Percentiles rank a stretch among this genome's conserved stretches.
Evolutionary conservation across 2,329 filamentous ascomycete species (phyloP).

Genomic region (Ophiostoma novo-ulmi): DNA sequence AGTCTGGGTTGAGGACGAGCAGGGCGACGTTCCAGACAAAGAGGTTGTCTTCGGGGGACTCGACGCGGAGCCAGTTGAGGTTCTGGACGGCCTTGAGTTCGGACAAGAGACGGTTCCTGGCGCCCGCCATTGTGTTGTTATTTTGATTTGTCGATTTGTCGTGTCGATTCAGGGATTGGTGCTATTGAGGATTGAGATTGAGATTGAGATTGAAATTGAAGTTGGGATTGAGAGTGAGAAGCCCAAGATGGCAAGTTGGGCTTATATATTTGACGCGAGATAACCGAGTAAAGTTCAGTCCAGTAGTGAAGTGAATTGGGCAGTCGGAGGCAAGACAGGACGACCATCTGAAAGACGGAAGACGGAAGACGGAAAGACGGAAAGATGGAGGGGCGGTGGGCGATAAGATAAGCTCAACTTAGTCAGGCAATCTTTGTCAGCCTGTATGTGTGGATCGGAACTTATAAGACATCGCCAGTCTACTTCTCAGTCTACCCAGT

Average conservation of each 20-base stretch:
- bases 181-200: neutral
- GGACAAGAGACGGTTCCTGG: slow-evolving; percentile 80
- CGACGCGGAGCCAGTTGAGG: slow-evolving; percentile 91
- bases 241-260: neutral
- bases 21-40: slow-evolving; percentile 83
- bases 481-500: too few species aligned
- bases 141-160: too few species aligned
- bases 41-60: slow-evolving; percentile 66
- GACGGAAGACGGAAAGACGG: neutral
- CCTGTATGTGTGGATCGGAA: too few species aligned
- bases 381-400: neutral
- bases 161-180: too few species aligned
- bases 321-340: neutral
- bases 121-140: slow-evolving; percentile 41
- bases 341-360: neutral
- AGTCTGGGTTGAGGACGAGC: slow-evolving; percentile 89
- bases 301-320: neutral
- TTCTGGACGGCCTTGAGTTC: slow-evolving; percentile 77
- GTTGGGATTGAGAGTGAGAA: neutral
- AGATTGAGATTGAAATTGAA: neutral
- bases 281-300: too few species aligned
- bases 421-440: too few species aligned
- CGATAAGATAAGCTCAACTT: neutral
- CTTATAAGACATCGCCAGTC: too few species aligned
- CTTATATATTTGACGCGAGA: neutral